Evolutionary conservation across 2,329 filamentous ascomycete species (phyloP), one percentile per base, ranked within the genome.

Genomic region (Claviceps fusiformis): DNA sequence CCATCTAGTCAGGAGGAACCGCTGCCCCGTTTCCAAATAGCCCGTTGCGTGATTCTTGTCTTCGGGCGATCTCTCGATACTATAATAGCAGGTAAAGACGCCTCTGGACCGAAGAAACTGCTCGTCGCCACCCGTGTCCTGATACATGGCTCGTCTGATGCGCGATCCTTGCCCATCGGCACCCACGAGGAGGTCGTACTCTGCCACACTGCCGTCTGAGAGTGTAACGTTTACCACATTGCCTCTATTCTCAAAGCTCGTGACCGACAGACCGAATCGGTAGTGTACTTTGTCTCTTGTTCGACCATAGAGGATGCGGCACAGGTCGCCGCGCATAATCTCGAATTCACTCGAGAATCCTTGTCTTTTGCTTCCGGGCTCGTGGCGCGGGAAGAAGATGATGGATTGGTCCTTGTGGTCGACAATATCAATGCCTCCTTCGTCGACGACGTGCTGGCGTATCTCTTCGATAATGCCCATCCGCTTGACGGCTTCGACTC

Each of bases 291-390:
- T 58, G 11, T 63, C 60, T 19, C 61, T 62, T 0, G 61, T 62
- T 1, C 64, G 59, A 35, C 68, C 67, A 33, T 75, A 70, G 0
- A 81, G 55, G 1, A 81, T 59, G 1, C 60, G 62, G 13, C 71
- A 73, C 35, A 82, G 58, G 54, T 80, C 75, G 0, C 75, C 77
- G 9, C 79, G 67, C 70, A 81, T 73, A 50, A 82, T 80, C 63
- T 81, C 79, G 43, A 71, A 74, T 27, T 81, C 77, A 0, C 67
- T 70, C 0, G 75, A 75, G 29, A 78, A 67, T 24, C 62, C 66
- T 49, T 71, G 57, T 2, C 10, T 3, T 39, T 52, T 50, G 50
- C 56, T 24, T 13, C 53, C 37, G 39, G 52, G 4, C 45, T 57
- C 48, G 27, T 50, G 9, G 13, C 57, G 66, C 35, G 63, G 61